These are phyloP conservation scores for Penicillium goetzii DNA, from an alignment of 495 filamentous ascomycete species.

Conservation along the genomic window DNA sequence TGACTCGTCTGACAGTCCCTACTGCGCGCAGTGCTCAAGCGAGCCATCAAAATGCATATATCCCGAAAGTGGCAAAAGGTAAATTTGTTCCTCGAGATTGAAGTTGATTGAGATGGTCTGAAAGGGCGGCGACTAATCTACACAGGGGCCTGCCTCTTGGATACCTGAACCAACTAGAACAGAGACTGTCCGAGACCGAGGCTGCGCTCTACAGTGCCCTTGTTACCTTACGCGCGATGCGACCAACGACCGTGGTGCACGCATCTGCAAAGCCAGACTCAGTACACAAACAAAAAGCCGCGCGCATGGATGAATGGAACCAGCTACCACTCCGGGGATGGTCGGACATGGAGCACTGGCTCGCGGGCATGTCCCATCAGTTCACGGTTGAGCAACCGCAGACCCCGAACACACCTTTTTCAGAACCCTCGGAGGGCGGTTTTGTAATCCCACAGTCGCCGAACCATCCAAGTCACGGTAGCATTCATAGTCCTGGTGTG, in stretches of 20 bases:
- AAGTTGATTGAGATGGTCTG: background rate
- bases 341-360: constrained; percentile 30
- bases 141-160: constrained; percentile 34
- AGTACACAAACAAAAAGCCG: constrained; percentile 27
- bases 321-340: constrained; percentile 30
- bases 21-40: constrained; percentile 34
- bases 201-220: constrained; percentile 34
- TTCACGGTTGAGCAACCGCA: constrained; percentile 19
- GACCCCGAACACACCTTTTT: background rate
- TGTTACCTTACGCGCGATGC: constrained; percentile 25
- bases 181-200: constrained; percentile 35
- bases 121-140: background rate
- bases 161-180: constrained; percentile 37
- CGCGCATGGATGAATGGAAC: constrained; percentile 36
- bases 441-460: constrained; percentile 13
- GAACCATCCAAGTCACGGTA: background rate
- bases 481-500: background rate
- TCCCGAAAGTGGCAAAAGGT: constrained; percentile 38
- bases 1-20: constrained; percentile 20
- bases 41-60: constrained; percentile 36
- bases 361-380: constrained; percentile 23
- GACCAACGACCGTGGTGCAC: constrained; percentile 16
- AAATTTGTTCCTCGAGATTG: background rate
- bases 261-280: constrained; percentile 21
- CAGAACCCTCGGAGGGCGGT: constrained; percentile 1